phyloP scores from a whole-genome alignment of 345 rosid genomes.

The Luvunga scandens region DNA sequence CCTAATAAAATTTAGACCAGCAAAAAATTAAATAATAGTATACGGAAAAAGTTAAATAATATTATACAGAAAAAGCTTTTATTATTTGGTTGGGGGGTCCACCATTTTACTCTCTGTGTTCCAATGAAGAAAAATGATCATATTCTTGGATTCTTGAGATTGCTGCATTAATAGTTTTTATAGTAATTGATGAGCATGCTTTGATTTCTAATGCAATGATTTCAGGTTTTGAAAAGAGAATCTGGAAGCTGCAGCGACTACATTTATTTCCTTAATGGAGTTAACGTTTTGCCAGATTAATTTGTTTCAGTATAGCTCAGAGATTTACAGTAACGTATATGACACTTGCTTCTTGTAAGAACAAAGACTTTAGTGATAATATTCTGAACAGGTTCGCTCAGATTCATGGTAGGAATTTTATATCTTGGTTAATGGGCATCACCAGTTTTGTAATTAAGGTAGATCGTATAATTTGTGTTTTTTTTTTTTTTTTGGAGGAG shows the following conservation, averaged over 20 bases:
- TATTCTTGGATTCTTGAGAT: not conserved
- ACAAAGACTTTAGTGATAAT: not conserved
- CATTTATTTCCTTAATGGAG: not conserved
- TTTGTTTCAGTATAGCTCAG: not conserved
- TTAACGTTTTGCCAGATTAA: not conserved
- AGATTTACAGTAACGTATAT: not conserved
- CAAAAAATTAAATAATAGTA: not conserved
- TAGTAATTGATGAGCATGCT: not conserved
- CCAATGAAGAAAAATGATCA: not conserved
- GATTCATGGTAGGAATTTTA: too few species aligned
- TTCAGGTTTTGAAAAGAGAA: constrained; percentile 3
- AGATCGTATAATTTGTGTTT: too few species aligned
- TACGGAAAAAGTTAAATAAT: not conserved
- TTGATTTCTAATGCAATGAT: not conserved
- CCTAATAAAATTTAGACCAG: not conserved
- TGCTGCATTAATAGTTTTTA: not conserved
- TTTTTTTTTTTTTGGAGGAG: too few species aligned
- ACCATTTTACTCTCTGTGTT: not conserved
- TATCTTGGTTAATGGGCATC: not conserved
- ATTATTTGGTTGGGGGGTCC: not conserved
- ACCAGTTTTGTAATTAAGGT: not conserved
- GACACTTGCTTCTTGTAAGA: not conserved
- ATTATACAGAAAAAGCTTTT: not conserved
- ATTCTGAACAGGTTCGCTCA: not conserved
- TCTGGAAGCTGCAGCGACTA: not conserved